Evolutionary conservation across 257 asterid genomes (phyloP).

Genomic region (Capsicum baccatum): DNA sequence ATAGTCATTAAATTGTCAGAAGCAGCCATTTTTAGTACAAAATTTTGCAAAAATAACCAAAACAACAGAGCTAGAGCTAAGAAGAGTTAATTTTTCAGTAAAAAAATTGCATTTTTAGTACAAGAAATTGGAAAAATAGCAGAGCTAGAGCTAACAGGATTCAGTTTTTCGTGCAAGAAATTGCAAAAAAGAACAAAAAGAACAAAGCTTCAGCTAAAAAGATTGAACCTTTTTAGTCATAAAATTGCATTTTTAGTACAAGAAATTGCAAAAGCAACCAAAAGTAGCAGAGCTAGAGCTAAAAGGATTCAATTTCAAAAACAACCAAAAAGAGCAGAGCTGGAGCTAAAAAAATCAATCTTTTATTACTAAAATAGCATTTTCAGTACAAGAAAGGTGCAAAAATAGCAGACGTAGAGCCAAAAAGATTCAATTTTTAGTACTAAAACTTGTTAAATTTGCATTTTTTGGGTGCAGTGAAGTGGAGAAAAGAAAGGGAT

Average conservation of each 20-base stretch:
- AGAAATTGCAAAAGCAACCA: not conserved
- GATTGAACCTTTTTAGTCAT: too few species aligned
- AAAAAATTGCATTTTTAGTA: too few species aligned
- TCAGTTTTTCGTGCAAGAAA: too few species aligned
- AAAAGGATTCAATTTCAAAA: not conserved
- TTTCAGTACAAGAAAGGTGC: not conserved
- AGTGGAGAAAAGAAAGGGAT: not conserved
- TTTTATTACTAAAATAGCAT: slow-evolving; percentile 34
- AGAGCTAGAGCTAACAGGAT: too few species aligned
- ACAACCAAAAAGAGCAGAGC: too few species aligned
- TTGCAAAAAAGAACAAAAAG: too few species aligned
- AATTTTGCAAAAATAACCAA: not conserved
- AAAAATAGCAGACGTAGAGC: too few species aligned
- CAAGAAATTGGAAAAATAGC: too few species aligned
- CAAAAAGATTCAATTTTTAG: not conserved
- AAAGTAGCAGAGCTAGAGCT: too few species aligned
- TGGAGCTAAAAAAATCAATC: too few species aligned
- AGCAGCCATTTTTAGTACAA: slow-evolving; percentile 52
- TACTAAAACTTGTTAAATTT: not conserved
- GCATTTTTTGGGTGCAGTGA: not conserved
- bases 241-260: slow-evolving; percentile 37
- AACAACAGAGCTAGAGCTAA: not conserved
- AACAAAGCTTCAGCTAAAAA: too few species aligned
- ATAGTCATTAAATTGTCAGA: slow-evolving; percentile 58
- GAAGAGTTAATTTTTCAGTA: not conserved